These are phyloP conservation scores for Termitomyces sp. DNA, from an alignment of 768 basidiomycete species.

Conservation along the genomic window DNA sequence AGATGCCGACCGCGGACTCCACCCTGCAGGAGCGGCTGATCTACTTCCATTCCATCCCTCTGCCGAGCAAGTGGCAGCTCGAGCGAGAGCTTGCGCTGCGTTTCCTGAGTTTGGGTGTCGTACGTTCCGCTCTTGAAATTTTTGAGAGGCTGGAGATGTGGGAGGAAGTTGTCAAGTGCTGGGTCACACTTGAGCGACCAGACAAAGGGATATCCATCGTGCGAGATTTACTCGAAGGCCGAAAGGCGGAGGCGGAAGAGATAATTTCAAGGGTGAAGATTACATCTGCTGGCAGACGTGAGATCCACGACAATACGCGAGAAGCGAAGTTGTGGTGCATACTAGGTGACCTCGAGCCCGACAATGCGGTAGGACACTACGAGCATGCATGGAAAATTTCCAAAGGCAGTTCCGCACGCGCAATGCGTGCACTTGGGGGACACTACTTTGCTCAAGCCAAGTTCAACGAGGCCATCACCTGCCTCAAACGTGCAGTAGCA, in stretches of 20 bases:
- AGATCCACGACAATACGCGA: slow-evolving; percentile 54
- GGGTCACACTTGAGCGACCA: slow-evolving; percentile 71
- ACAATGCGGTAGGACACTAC: slow-evolving; percentile 68
- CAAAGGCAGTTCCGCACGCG: slow-evolving; percentile 72
- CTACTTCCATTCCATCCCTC: slow-evolving; percentile 73
- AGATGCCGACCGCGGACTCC: slow-evolving; percentile 89
- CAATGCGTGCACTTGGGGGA: slow-evolving; percentile 89
- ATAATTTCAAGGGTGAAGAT: slow-evolving; percentile 60
- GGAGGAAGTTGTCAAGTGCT: slow-evolving; percentile 93
- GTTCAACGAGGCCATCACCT: slow-evolving; percentile 56
- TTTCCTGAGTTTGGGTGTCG: slow-evolving; percentile 80
- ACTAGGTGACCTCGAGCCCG: slow-evolving; percentile 84
- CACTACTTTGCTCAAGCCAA: slow-evolving; percentile 67
- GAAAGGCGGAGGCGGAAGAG: slow-evolving; percentile 75
- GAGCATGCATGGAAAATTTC: slow-evolving; percentile 82
- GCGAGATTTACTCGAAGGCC: slow-evolving; percentile 77
- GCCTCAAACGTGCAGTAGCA: slow-evolving; percentile 66
- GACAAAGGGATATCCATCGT: slow-evolving; percentile 81
- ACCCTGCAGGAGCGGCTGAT: slow-evolving; percentile 64
- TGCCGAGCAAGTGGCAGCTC: slow-evolving; percentile 93
- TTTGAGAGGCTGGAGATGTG: slow-evolving; percentile 97
- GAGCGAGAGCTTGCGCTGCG: slow-evolving; percentile 85
- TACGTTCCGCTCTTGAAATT: slow-evolving; percentile 87
- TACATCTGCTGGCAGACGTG: slow-evolving; percentile 32
- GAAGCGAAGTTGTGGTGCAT: slow-evolving; percentile 95